Base-by-base conservation (phyloP, 2,329 filamentous ascomycete species). In the Thielaviopsis musarum region DNA sequence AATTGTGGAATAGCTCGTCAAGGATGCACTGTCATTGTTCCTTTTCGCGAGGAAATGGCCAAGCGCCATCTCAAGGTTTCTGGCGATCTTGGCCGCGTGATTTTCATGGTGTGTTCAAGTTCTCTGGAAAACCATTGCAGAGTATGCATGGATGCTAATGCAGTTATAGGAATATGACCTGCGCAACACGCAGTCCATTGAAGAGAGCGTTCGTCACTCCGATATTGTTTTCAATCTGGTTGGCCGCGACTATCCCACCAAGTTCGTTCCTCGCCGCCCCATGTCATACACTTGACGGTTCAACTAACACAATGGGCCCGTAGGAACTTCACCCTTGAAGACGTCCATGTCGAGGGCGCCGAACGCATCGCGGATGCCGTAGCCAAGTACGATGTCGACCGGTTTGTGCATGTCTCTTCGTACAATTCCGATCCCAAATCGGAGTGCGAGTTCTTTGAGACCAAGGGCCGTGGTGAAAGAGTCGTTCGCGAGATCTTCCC, bases 191-290 rank as follows among this genome's bases (percentile, higher is more conserved):
- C 79, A 87, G 66, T 97, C 91, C 30, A 93, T 98, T 67, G 93
- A 98, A 71, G 91, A 95, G 73, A 93, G 88, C 68, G 91, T 98
- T 58, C 82, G 93, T 67, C 93, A 98, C 73, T 97, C 91, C 51
- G 93, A 98, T 70, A 87, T 96, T 63, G 93, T 98, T 64, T 95
- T 95, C 78, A 98, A 98, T 74, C 77, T 98, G 66, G 80, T 96
- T 68, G 93, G 93, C 64, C 87, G 91, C 64, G 87, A 91, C 72
- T 97, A 97, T 71, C 88, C 91, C 64, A 98, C 93, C 66, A 98
- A 98, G 88, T 90, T 75, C 67, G 79, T 70, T 34, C 28, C 41
- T 21, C 21, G 15, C 15, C 30, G 38, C 17, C n/a, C 12, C 30
- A 22, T n/a, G 15, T 9, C 24, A 24, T 52, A 21, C 21, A 10